Percentiles rank a stretch among this genome's conserved stretches.
Conservation (phyloP, 768 basidiomycete genomes). For the Ramaria sp. region DNA sequence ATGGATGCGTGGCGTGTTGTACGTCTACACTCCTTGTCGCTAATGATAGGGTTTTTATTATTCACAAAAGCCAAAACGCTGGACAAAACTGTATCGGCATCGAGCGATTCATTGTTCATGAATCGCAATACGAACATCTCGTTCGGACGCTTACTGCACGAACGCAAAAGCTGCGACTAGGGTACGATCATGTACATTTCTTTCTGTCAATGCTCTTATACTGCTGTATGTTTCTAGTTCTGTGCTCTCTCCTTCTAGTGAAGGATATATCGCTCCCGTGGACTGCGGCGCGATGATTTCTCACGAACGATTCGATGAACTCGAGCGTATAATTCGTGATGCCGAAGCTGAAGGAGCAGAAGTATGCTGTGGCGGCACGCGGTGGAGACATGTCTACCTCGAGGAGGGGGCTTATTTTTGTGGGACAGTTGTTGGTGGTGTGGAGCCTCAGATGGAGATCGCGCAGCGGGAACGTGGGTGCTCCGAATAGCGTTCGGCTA, state of each 20-base stretch:
- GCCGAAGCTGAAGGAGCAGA: constrained; percentile 62
- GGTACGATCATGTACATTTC: constrained; percentile 10
- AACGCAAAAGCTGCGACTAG: constrained; percentile 59
- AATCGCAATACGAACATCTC: constrained; percentile 65
- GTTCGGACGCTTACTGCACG: constrained; percentile 54
- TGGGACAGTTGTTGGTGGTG: constrained; percentile 81
- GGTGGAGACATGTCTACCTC: constrained; percentile 54
- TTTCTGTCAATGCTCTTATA: not conserved
- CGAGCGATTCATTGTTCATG: constrained; percentile 84
- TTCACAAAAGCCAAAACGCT: constrained; percentile 62
- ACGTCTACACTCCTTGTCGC: constrained; percentile 22
- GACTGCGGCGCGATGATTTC: constrained; percentile 89
- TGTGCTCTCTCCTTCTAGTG: constrained; percentile 53
- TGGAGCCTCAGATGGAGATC: constrained; percentile 58
- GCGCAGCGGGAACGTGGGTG: constrained; percentile 69
- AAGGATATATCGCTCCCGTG: constrained; percentile 60
- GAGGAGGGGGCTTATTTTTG: constrained; percentile 73
- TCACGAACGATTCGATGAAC: constrained; percentile 52
- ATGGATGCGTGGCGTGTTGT: constrained; percentile 92
- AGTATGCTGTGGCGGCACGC: constrained; percentile 50
- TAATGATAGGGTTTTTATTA: not conserved
- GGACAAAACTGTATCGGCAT: constrained; percentile 98
- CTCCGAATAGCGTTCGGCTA: not conserved
- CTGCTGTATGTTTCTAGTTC: constrained; percentile 26
- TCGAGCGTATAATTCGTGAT: constrained; percentile 58